Percentiles rank a stretch among this genome's conserved stretches.
These are phyloP conservation scores for Verticillium dahliae DNA, from an alignment of 2,329 filamentous ascomycete genomes.

Conservation along the genomic window DNA sequence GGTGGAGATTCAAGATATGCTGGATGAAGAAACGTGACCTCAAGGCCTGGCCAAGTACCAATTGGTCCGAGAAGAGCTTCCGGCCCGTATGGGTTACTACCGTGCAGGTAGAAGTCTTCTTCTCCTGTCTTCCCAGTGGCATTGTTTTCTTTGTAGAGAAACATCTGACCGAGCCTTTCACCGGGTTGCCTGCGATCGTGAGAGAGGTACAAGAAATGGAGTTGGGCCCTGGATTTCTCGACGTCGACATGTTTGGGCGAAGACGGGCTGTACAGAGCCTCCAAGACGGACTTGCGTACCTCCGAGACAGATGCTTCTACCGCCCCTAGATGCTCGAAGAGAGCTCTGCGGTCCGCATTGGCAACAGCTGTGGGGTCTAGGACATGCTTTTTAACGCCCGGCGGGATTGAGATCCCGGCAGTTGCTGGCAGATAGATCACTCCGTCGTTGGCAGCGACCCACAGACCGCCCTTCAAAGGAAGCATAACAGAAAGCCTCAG, in stretches of 20 bases:
- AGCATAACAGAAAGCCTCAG: background rate
- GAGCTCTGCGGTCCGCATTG: constrained; percentile 2
- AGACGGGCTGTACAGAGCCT: background rate
- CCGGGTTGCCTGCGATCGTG: background rate
- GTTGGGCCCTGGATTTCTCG: background rate
- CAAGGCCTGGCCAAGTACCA: background rate
- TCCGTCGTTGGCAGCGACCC: constrained; percentile 1
- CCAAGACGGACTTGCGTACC: constrained; percentile 1
- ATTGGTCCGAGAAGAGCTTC: background rate
- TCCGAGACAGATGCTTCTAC: background rate
- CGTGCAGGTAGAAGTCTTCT: constrained; percentile 1
- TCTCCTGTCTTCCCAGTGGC: background rate
- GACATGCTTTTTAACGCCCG: background rate
- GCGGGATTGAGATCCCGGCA: constrained; percentile 2
- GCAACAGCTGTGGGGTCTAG: constrained; percentile 1
- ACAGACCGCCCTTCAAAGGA: background rate
- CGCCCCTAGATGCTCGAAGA: constrained; percentile 6
- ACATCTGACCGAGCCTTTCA: background rate
- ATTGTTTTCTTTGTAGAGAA: background rate
- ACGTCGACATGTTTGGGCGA: background rate
- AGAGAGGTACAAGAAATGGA: constrained; percentile 8
- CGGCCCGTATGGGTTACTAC: background rate
- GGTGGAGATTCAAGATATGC: background rate
- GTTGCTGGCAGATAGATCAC: background rate
- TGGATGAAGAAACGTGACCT: background rate